Evolutionary conservation across 768 basidiomycete genomes (phyloP), one percentile per base, ranked within the genome.

Genomic region (Psilocybe subaeruginosa): DNA sequence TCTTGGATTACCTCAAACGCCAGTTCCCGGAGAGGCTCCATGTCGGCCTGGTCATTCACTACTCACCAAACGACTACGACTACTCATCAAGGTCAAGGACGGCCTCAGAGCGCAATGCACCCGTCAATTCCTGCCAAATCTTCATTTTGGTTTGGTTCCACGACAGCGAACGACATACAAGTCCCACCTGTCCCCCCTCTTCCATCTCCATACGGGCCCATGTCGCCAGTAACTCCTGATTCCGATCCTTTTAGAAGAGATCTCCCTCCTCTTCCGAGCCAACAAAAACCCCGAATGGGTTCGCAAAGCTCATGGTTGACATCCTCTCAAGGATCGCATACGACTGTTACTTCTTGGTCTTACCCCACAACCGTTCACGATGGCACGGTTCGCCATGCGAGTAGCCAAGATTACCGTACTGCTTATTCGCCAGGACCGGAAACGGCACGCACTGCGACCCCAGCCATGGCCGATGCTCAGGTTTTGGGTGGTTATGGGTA

Each of bases 1-100:
- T 91, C 90, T n/a, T 92, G 91, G 90, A 85, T 92, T 61, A 90
- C 91, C 0, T 91, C 90, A 51, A 80, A 83, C 46, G 78, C 84
- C 4, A 80, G 83, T 56, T 85, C 84, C 33, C 79, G 79, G 47
- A 83, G 76, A 58, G 80, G 82, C 47, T 89, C 89, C 0, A 71
- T 84, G 29, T 91, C 89, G 7, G 82, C 82, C 16, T 91, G 88
- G 83, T 90, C 89, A 0, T 89, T 90, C 73, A 87, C 88, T 1
- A 90, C 89, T 1, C 85, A 86, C 66, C 82, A 85, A 51, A 85
- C 85, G 2, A 68, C 63, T 19, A 73, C 72, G 9, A n/a, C n/a
- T 14, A 76, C 77, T 37, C 72, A 73, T 27, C 78, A 79, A 46
- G 16, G 14, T 43, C 41, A 43, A n/a, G 41, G 23, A 16, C 76